Base-by-base conservation (phyloP, 176 grass and related monocot genomes). In the Carex kokanica region DNA sequence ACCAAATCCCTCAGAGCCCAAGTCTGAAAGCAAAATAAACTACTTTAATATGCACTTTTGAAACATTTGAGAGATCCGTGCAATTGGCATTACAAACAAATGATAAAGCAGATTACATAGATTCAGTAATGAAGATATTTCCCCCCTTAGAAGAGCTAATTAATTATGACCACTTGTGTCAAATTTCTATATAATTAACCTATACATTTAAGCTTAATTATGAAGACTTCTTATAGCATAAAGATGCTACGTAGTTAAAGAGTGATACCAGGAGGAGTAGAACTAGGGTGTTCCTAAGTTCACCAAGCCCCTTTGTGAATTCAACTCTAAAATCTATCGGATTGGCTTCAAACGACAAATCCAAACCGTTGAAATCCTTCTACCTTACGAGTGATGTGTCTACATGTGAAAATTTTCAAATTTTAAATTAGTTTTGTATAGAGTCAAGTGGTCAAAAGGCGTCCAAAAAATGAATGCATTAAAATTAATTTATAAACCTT, bases 1-100 rank as follows among this genome's bases (percentile, higher is more conserved):
- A 58, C 93, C 96, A 93, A 95, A 99, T 87, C 96, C 96, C 90
- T 99, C 89, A 87, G 93, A 93, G 64, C 96, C 96, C 88, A 99
- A 89, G 86, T 99, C 96, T 99, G 84, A n/a, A 20, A 63, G 59
- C 32, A 43, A 62, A 62, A 81, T 40, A 43, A 63, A 62, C 24
- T 41, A 81, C 24, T 55, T 56, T 78, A 55, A 56, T 54, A 29
- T 61, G 32, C 18, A 81, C 59, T 20, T 41, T 45, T 60, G 14
- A 60, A 80, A 13, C 58, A 32, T 15, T 63, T 23, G 7, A 38
- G 78, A 21, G 10, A 17, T 15, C 27, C 14, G 52, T 47, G 27
- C 23, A 24, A 66, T 68, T 45, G 47, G 62, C 14, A 54, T 65
- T 52, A 82, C 43, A 65, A 65, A 82, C 34, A 67, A 66, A 67